Evolutionary conservation across 2,329 filamentous ascomycete genomes (phyloP).

Genomic region (Paecilomyces variotii): DNA sequence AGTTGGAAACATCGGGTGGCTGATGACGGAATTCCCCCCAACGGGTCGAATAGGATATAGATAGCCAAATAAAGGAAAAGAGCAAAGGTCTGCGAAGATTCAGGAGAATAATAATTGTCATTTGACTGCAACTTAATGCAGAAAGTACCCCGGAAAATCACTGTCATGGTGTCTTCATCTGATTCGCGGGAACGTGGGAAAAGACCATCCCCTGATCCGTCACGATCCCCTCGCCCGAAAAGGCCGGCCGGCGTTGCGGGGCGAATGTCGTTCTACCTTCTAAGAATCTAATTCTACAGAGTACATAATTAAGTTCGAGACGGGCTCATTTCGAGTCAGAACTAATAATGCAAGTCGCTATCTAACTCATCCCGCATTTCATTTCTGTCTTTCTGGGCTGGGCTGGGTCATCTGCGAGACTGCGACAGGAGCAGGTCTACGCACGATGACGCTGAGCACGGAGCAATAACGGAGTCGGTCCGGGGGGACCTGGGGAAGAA

Average conservation of each 20-base stretch:
- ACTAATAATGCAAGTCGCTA: too few species aligned
- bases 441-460: neutral
- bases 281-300: too few species aligned
- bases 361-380: neutral
- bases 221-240: neutral
- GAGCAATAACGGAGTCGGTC: neutral
- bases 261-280: neutral
- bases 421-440: neutral
- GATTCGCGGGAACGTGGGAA: neutral
- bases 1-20: too few species aligned
- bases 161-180: neutral
- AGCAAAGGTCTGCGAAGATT: too few species aligned
- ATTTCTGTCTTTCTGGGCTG: neutral
- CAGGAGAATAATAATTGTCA: too few species aligned
- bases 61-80: too few species aligned
- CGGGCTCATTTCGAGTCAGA: neutral
- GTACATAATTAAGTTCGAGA: neutral
- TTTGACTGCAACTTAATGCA: too few species aligned
- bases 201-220: neutral
- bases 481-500: neutral
- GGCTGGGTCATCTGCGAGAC: neutral
- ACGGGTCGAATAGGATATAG: too few species aligned
- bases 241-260: neutral
- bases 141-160: constrained; percentile 24
- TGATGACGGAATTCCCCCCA: too few species aligned